Conservation (phyloP, 139 green algal genomes). For the Nannochloris sp. region DNA sequence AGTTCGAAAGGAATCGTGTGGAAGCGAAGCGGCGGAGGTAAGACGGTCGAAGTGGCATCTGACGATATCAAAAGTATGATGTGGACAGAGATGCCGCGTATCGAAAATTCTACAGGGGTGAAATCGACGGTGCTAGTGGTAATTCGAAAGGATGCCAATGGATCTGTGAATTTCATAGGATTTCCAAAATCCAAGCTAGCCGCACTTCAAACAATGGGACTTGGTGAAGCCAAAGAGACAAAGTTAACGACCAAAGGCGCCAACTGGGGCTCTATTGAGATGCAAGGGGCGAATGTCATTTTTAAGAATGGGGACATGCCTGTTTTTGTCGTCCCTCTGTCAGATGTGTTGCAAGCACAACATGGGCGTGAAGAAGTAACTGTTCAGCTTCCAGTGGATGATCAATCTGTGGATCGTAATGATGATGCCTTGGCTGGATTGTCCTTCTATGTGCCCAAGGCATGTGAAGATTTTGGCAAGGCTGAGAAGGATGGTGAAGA, state of each 20-base stretch:
- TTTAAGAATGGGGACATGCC: constrained; percentile 65
- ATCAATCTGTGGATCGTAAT: constrained; percentile 46
- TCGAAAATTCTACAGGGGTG: neutral
- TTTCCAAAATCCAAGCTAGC: constrained; percentile 54
- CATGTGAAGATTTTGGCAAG: constrained; percentile 11
- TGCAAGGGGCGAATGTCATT: constrained; percentile 49
- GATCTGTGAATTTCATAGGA: constrained; percentile 53
- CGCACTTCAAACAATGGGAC: neutral
- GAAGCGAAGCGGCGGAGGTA: constrained; percentile 23
- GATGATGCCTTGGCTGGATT: constrained; percentile 84
- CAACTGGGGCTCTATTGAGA: constrained; percentile 23
- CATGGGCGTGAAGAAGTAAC: constrained; percentile 77
- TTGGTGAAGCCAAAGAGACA: neutral
- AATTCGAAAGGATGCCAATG: constrained; percentile 32
- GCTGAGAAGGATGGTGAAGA: constrained; percentile 21
- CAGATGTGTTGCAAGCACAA: constrained; percentile 59
- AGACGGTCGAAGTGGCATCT: constrained; percentile 20
- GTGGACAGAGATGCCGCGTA: constrained; percentile 44
- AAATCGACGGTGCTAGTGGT: constrained; percentile 44
- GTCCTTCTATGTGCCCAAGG: constrained; percentile 60
- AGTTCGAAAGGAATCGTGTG: constrained; percentile 16
- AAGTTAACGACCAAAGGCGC: constrained; percentile 2
- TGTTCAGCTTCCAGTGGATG: constrained; percentile 86
- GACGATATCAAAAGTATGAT: constrained; percentile 51
- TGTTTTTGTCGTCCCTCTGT: constrained; percentile 75